phyloP scores from a whole-genome alignment of 805 yeast species.

The Naumovozyma castellii region DNA sequence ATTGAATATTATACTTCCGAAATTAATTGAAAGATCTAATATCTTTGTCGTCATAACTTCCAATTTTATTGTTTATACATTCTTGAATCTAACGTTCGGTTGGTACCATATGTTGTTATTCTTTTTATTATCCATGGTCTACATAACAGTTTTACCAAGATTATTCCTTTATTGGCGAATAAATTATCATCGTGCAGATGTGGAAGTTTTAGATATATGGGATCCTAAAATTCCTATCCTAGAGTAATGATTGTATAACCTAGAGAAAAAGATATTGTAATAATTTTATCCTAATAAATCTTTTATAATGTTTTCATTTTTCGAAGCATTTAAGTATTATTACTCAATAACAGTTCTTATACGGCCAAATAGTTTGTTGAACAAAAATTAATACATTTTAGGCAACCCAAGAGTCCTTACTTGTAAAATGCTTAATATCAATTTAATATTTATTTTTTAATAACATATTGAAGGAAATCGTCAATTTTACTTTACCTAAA shows the following conservation, averaged over 20 bases:
- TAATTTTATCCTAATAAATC: too few species aligned
- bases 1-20: constrained; percentile 26
- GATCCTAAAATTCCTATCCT: constrained; percentile 14
- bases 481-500: too few species aligned
- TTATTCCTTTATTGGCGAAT: constrained; percentile 27
- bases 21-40: constrained; percentile 11
- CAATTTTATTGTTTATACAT: constrained; percentile 19
- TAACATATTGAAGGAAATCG: too few species aligned
- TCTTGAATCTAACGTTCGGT: constrained; percentile 17
- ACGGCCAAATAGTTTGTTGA: too few species aligned
- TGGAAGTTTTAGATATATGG: constrained; percentile 13
- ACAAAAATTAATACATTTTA: too few species aligned
- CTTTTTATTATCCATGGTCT: constrained; percentile 11
- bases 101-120: constrained; percentile 15
- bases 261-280: too few species aligned
- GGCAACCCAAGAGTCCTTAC: too few species aligned
- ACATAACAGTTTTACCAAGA: constrained; percentile 18
- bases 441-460: too few species aligned
- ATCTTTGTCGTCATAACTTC: constrained; percentile 11
- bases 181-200: constrained; percentile 14
- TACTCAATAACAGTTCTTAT: too few species aligned
- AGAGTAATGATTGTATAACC: constrained; percentile 2
- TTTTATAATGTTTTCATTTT: too few species aligned
- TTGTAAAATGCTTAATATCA: too few species aligned
- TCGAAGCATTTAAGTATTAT: too few species aligned